phyloP scores from a whole-genome alignment of 352 stramenopile species.

The Pythium inflatum region DNA sequence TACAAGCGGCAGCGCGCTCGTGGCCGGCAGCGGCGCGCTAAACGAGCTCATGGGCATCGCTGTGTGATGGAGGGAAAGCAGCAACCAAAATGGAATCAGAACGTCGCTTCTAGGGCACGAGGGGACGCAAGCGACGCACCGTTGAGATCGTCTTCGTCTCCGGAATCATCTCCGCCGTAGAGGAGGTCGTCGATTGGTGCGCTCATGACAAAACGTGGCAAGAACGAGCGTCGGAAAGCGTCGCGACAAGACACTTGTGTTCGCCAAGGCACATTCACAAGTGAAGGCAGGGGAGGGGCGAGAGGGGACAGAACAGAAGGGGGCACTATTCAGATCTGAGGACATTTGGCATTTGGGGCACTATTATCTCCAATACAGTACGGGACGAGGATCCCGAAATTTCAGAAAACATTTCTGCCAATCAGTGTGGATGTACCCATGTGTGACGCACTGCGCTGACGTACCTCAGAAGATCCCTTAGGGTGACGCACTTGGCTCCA shows the following conservation, averaged over 20 bases:
- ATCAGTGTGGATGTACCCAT: too few relatives aligned
- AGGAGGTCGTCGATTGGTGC: constrained; percentile 85
- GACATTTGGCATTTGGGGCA: not conserved
- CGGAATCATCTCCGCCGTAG: constrained; percentile 81
- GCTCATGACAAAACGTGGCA: constrained; percentile 53
- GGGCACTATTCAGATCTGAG: not conserved
- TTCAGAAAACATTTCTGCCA: too few relatives aligned
- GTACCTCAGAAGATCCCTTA: too few relatives aligned
- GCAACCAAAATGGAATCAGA: not conserved
- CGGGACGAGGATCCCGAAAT: too few relatives aligned
- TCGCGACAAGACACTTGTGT: not conserved
- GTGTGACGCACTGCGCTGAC: too few relatives aligned
- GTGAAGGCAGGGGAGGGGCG: constrained; percentile 10
- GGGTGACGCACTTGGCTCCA: too few relatives aligned
- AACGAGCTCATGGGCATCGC: constrained; percentile 36
- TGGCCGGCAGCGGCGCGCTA: constrained; percentile 31
- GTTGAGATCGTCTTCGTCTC: constrained; percentile 75
- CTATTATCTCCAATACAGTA: not conserved
- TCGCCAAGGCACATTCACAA: constrained; percentile 36
- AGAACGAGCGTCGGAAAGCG: not conserved
- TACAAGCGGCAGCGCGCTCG: constrained; percentile 22
- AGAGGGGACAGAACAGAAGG: constrained; percentile 6
- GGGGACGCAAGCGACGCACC: constrained; percentile 39
- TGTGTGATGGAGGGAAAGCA: not conserved
- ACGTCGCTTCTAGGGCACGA: not conserved